Evolutionary conservation across 2,329 filamentous ascomycete species (phyloP), one percentile per base, ranked within the genome.

Genomic region (Venturia oleaginea): DNA sequence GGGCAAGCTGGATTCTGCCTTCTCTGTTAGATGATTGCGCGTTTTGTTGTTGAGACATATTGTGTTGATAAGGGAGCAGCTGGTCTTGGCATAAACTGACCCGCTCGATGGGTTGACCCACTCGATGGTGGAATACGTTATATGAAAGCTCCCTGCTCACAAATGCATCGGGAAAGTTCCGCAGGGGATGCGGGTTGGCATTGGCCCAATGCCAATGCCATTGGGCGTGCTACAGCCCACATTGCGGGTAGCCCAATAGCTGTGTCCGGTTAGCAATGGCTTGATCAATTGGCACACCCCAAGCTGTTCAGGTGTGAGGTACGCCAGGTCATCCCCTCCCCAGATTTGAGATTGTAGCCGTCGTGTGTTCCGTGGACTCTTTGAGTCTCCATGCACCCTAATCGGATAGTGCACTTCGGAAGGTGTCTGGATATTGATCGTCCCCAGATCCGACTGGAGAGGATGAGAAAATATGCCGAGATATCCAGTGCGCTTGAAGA

Each of bases 371-470:
- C 51, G 51, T 32, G 24, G 51, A 27, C 13, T 55, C 11, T 32
- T 6, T 55, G 51, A 15, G 3, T 32, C 30, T 55, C 5, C 27
- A 34, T 34, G 27, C 13, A 27, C 4, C 30, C 24, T 34, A 34
- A 34, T 57, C 51, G 51, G 51, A 57, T 57, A 57, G 30, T 57
- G 51, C 51, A 57, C 51, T 27, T 57, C 51, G 51, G 51, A 57
- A 34, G 15, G 24, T 22, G 51, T 34, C 51, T 13, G 2, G 22
- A 22, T 27, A 27, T 27, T 27, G 46, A 51, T 51, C 11, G 46
- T 51, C 22, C 46, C 24, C 22, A 30, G 10, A 27, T 10, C 17
- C 10, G 11, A 27, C n/a, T 51, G 22, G 22, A 27, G 22, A 4
- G 46, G 4, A 27, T 40, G 22, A 3, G 22, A 51, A 13, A 15